A percentile compares a stretch with the other conserved stretches of the same genome.
Evolutionary conservation across 2,329 filamentous ascomycete species (phyloP).

Genomic region (Furcasterigmium furcatum): DNA sequence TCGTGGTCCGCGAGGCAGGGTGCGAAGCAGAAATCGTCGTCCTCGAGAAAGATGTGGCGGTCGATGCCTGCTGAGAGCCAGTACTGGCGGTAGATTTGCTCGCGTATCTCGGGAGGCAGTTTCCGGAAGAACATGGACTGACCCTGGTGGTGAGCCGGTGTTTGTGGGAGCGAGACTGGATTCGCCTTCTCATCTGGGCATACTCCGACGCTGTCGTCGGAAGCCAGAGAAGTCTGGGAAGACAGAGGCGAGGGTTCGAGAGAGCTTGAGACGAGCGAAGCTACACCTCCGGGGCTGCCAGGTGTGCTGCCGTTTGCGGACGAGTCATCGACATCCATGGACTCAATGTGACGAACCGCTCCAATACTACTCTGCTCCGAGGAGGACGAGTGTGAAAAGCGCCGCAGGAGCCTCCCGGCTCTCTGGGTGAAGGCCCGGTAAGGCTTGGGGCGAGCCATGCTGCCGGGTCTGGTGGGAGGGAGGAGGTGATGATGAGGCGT

Average conservation of each 20-base stretch:
- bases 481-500: no score
- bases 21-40: conserved; percentile 1
- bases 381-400: not conserved
- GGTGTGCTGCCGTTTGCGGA: not conserved
- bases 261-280: not conserved
- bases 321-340: not conserved
- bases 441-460: not conserved
- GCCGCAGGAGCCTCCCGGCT: not conserved
- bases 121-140: conserved; percentile 7
- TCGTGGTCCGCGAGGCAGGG: conserved; percentile 9
- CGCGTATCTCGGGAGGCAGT: conserved; percentile 10
- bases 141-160: not conserved
- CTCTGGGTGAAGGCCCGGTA: not conserved
- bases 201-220: not conserved
- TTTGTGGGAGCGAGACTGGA: not conserved
- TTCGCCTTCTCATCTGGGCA: not conserved
- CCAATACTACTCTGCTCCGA: not conserved
- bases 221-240: not conserved
- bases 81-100: conserved; percentile 9
- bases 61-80: conserved; percentile 5
- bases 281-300: not conserved
- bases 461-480: not conserved
- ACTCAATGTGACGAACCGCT: not conserved
- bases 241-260: not conserved
- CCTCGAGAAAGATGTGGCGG: conserved; percentile 7